A percentile compares a stretch with the other conserved stretches of the same genome.
phyloP scores from a whole-genome alignment of 495 filamentous ascomycete species.

The Neurospora sp. region DNA sequence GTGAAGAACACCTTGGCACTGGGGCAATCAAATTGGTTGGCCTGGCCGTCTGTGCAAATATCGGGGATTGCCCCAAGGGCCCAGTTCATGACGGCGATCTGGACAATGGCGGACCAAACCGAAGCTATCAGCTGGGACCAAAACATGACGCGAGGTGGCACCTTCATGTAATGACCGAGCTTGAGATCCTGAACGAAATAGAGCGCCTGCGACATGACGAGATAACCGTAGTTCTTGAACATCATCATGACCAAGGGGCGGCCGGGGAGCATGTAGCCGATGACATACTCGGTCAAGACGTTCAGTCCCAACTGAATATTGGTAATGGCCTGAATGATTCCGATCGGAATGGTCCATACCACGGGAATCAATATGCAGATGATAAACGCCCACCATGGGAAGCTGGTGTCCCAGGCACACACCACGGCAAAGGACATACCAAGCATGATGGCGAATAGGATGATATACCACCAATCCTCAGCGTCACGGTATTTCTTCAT shows the following conservation, averaged over 20 bases:
- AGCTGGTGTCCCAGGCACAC: conserved; percentile 51
- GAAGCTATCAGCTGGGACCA: conserved; percentile 55
- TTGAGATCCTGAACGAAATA: conserved; percentile 41
- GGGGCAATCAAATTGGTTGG: conserved; percentile 52
- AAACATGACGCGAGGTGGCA: conserved; percentile 56
- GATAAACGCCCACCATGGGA: conserved; percentile 57
- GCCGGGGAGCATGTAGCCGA: conserved; percentile 59
- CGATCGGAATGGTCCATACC: conserved; percentile 44
- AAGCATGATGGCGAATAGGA: conserved; percentile 33
- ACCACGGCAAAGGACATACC: conserved; percentile 40
- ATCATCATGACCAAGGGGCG: conserved; percentile 53
- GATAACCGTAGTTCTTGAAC: conserved; percentile 66
- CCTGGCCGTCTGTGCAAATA: conserved; percentile 47
- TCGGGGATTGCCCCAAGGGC: conserved; percentile 50
- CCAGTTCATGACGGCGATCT: conserved; percentile 57
- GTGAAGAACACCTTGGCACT: conserved; percentile 57
- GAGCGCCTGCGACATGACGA: conserved; percentile 48
- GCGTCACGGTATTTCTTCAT: conserved; percentile 50
- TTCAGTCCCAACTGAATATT: conserved; percentile 60
- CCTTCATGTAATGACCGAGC: conserved; percentile 63
- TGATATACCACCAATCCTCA: conserved; percentile 45
- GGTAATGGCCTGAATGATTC: conserved; percentile 53
- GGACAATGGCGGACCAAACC: conserved; percentile 53
- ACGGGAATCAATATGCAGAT: conserved; percentile 47
- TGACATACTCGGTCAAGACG: conserved; percentile 59